phyloP scores from a whole-genome alignment of 257 asterid species.

The Henckelia pumila region DNA sequence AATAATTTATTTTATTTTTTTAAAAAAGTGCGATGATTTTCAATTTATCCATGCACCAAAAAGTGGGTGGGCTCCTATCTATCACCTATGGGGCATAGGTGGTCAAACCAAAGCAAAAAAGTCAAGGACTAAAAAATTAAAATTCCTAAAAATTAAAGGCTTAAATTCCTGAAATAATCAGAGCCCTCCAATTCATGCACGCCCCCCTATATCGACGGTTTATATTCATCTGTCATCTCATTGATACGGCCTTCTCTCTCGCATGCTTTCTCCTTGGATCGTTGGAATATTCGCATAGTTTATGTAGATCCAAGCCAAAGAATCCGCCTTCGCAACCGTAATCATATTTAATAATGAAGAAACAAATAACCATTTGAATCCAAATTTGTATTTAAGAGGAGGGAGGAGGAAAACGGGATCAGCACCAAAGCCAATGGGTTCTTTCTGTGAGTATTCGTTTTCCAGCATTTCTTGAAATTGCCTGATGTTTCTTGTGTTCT shows the following conservation, averaged over 20 bases:
- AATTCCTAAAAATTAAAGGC: too few species aligned
- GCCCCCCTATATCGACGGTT: conserved; percentile 11
- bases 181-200: background rate
- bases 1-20: too few species aligned
- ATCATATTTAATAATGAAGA: background rate
- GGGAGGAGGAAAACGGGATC: conserved; percentile 23
- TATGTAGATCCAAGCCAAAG: conserved; percentile 16
- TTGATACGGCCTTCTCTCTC: too few species aligned
- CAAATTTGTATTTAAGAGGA: background rate
- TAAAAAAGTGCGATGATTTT: too few species aligned
- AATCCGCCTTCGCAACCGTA: conserved; percentile 10
- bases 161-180: background rate
- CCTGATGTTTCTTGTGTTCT: background rate
- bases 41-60: too few species aligned
- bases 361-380: conserved; percentile 2
- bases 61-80: too few species aligned
- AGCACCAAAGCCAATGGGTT: conserved; percentile 41
- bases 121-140: too few species aligned
- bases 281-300: conserved; percentile 29
- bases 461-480: conserved; percentile 5
- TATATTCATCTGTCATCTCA: background rate
- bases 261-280: background rate
- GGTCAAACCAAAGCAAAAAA: too few species aligned
- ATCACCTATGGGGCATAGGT: too few species aligned
- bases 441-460: conserved; percentile 31